These are phyloP conservation scores for Nectriaceae sp. DNA, from an alignment of 2,329 filamentous ascomycete genomes.

Conservation along the genomic window DNA sequence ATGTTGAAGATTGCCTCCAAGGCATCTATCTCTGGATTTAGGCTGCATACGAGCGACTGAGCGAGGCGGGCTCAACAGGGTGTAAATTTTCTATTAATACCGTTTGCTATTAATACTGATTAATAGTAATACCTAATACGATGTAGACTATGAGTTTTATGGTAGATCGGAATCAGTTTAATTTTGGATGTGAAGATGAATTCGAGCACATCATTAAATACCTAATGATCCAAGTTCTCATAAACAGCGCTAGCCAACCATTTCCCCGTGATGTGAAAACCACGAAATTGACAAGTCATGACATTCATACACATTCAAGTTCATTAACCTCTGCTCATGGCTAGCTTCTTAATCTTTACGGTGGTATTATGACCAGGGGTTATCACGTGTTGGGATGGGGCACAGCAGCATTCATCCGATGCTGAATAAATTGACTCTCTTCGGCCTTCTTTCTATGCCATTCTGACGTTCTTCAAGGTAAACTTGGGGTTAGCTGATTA, in stretches of 20 bases:
- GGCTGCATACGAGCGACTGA: background rate
- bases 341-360: too few species aligned
- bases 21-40: background rate
- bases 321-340: too few species aligned
- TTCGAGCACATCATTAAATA: background rate
- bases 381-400: too few species aligned
- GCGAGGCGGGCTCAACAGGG: background rate
- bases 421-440: too few species aligned
- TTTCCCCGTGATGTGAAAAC: background rate
- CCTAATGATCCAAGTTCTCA: background rate
- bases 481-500: background rate
- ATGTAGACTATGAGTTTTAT: too few species aligned
- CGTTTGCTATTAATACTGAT: background rate
- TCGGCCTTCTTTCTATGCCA: too few species aligned
- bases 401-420: too few species aligned
- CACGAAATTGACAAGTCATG: too few species aligned
- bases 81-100: background rate
- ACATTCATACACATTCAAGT: too few species aligned
- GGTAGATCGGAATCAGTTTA: background rate
- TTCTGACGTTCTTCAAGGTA: background rate
- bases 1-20: background rate
- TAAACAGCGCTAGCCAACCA: background rate
- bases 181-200: background rate
- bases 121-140: too few species aligned
- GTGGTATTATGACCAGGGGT: too few species aligned